A percentile compares a stretch with the other conserved stretches of the same genome.
Evolutionary conservation across 768 basidiomycete species (phyloP).

Genomic region (Russula abietina): DNA sequence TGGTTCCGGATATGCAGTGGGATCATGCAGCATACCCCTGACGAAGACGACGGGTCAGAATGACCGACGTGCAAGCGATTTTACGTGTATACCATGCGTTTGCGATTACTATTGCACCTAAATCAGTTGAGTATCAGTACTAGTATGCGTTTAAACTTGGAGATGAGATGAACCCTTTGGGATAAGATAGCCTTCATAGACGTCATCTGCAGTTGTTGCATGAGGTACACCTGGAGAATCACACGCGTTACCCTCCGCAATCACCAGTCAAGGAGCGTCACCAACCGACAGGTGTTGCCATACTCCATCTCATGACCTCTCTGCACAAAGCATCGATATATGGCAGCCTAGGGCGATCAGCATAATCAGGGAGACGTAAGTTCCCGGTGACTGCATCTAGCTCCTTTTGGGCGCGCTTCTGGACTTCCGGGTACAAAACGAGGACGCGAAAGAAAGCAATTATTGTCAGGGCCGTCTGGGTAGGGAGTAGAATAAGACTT

Average conservation of each 20-base stretch:
- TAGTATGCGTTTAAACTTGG: not conserved
- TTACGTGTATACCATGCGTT: not conserved
- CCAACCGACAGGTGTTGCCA: constrained; percentile 46
- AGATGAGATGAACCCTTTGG: constrained; percentile 42
- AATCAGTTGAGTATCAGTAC: not conserved
- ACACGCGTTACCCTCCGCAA: not conserved
- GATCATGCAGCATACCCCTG: constrained; percentile 24
- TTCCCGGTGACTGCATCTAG: constrained; percentile 49
- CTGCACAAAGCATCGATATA: constrained; percentile 48
- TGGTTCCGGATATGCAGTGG: no score
- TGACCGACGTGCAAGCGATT: not conserved
- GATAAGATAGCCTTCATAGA: constrained; percentile 48
- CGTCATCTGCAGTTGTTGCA: constrained; percentile 49
- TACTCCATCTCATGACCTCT: constrained; percentile 48
- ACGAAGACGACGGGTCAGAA: not conserved
- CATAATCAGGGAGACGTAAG: constrained; percentile 49
- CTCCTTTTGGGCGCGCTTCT: constrained; percentile 51
- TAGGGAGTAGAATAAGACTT: not conserved
- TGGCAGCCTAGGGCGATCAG: constrained; percentile 46
- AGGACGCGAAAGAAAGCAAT: constrained; percentile 29
- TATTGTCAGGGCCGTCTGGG: constrained; percentile 27
- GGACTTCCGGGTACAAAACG: constrained; percentile 20
- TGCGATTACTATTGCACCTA: constrained; percentile 9
- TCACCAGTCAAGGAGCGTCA: not conserved
- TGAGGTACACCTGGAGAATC: constrained; percentile 46